These are phyloP conservation scores for Geotrichum carabidarum DNA, from an alignment of 1,139 yeast genomes.

Conservation along the genomic window DNA sequence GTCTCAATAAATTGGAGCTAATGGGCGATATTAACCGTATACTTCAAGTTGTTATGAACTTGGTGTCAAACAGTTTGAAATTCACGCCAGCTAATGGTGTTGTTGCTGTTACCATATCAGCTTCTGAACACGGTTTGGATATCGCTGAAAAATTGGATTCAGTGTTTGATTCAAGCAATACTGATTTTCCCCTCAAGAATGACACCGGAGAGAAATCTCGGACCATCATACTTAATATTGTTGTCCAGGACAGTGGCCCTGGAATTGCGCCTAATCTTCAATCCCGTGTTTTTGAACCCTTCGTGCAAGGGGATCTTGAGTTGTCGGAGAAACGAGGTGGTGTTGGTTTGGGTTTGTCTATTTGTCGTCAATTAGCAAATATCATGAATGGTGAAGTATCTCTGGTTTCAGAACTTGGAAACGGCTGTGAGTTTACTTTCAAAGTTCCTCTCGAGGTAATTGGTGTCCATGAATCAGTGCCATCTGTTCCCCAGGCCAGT, in stretches of 20 bases:
- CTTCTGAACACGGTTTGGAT: not conserved
- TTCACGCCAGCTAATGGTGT: conserved; percentile 88
- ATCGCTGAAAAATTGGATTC: not conserved
- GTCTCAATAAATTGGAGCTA: conserved; percentile 46
- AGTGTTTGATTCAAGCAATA: not conserved
- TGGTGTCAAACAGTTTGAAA: conserved; percentile 83
- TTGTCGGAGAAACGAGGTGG: conserved; percentile 85
- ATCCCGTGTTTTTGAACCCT: conserved; percentile 83
- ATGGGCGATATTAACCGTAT: conserved; percentile 89
- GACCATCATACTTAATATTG: conserved; percentile 2
- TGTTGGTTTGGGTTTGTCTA: conserved; percentile 86
- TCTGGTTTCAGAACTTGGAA: conserved; percentile 54
- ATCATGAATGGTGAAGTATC: conserved; percentile 13
- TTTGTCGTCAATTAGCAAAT: conserved; percentile 66
- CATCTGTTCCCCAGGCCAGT: not conserved
- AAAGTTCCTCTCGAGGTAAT: conserved; percentile 59
- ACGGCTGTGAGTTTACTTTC: conserved; percentile 73
- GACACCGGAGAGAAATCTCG: not conserved
- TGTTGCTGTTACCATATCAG: conserved; percentile 56
- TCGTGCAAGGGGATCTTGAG: conserved; percentile 91
- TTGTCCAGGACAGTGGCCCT: conserved; percentile 80
- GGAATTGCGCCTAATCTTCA: conserved; percentile 82
- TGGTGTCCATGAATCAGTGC: not conserved
- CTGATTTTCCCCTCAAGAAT: not conserved
- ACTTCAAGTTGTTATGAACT: conserved; percentile 85